A percentile compares a stretch with the other conserved stretches of the same genome.
Conservation (phyloP, 2,329 filamentous ascomycete genomes). For the Ophiosphaerella korrae region DNA sequence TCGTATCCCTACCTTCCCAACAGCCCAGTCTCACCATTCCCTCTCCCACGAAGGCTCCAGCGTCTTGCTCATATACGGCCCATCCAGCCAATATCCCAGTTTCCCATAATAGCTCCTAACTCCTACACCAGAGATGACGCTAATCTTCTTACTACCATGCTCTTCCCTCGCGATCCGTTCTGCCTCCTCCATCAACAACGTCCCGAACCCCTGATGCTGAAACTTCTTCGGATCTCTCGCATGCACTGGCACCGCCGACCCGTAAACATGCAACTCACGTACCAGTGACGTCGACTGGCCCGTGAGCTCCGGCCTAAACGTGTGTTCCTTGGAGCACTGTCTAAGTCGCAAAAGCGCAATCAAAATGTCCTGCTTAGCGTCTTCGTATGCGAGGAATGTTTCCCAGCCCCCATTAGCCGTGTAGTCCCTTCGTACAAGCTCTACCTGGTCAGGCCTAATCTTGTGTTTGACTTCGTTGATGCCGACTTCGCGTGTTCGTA, state of each 20-base stretch:
- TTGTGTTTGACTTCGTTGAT: conserved; percentile 99
- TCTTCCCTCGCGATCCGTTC: conserved; percentile 94
- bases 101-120: conserved; percentile 94
- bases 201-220: conserved; percentile 97
- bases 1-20: background rate
- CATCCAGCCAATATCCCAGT: conserved; percentile 91
- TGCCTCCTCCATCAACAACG: conserved; percentile 95
- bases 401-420: conserved; percentile 97
- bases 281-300: conserved; percentile 90
- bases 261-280: conserved; percentile 94
- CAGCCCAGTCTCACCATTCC: conserved; percentile 21
- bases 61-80: conserved; percentile 67
- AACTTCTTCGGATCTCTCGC: conserved; percentile 95
- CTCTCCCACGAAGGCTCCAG: conserved; percentile 43
- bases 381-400: conserved; percentile 96
- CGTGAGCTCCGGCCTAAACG: conserved; percentile 84
- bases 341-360: conserved; percentile 87
- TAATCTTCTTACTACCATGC: conserved; percentile 91
- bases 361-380: conserved; percentile 97
- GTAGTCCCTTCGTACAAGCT: conserved; percentile 93
- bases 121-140: conserved; percentile 96
- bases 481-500: conserved; percentile 93
- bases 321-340: conserved; percentile 90
- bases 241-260: conserved; percentile 95
- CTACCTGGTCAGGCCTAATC: conserved; percentile 93